Evolutionary conservation across 1,284 basidiomycete genomes (phyloP), one percentile per base, ranked within the genome.

Genomic region (Hypsizygus ulmarius): DNA sequence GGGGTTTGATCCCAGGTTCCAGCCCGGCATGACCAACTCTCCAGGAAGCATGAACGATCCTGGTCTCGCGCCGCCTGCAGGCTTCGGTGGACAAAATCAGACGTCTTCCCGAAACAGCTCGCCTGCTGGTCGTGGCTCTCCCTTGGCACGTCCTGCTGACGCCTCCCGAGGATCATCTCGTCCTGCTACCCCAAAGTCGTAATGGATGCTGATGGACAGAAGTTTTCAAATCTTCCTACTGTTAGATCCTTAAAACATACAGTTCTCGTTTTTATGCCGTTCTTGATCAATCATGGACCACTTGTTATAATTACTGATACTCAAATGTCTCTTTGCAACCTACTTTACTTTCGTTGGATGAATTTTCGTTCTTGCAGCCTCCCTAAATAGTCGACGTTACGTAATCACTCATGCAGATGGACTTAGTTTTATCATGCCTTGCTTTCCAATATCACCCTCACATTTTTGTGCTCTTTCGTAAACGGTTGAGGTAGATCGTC

Each of bases 1-100:
- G 40, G 60, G 61, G 21, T 82, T 83, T 57, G 80, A 84, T 50
- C 59, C 78, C 4, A 72, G 79, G 34, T 77, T 79, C 58, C 70
- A 75, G 10, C 74, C 74, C 18, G 64, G 59, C 19, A 51, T 53
- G 43, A 61, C 57, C 42, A 55, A 53, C 15, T 50, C 63, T 39
- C 49, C 59, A 47, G 58, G 38, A 9, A 53, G 56, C 43, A 53
- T 57, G 35, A 56, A 59, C 27, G 65, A 65, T 12, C 49, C 61
- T 8, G 65, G 59, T 28, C 59, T 76, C 30, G 63, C 67, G 11
- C 72, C 73, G 19, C 72, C 70, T 34, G 59, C 54, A 38, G 60
- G 43, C 9, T 62, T 60, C 25, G 67, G 64, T 40, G 65, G 59
- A 25, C 63, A 58, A 15, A 58, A 50, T 3, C 67, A 66, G 47